Conservation (phyloP, 164 flowering plant species). For the Magnolia changhungtana region DNA sequence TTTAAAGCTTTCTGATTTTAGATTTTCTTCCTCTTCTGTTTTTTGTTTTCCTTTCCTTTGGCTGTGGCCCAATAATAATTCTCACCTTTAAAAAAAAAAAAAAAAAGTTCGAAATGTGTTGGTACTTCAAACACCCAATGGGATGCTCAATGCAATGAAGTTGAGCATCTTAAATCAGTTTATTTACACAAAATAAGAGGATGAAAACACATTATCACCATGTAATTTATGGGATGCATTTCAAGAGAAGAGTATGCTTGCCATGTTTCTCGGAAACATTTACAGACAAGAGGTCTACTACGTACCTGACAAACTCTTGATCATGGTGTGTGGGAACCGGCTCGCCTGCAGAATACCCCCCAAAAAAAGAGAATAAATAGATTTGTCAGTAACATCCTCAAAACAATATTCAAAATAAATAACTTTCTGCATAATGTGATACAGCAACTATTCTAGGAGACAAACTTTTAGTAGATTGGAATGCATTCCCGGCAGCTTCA, state of each 20-base stretch:
- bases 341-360: conserved; percentile 8
- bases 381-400: no score
- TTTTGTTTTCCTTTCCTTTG: no score
- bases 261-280: neutral
- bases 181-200: neutral
- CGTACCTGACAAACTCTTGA: conserved; percentile 7
- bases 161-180: neutral
- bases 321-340: neutral
- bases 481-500: conserved; percentile 1
- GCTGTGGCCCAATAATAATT: no score
- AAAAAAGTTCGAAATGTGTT: neutral
- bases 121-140: neutral
- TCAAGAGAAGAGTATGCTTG: neutral
- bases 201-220: neutral
- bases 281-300: neutral
- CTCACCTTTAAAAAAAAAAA: no score
- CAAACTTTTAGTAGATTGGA: conserved; percentile 16
- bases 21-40: no score
- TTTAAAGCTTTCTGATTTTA: no score
- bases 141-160: neutral
- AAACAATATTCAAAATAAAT: no score
- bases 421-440: neutral
- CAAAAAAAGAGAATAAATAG: neutral
- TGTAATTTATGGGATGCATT: neutral
- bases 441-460: neutral